Conservation (phyloP, 345 rosid genomes). For the Linum lewisii region DNA sequence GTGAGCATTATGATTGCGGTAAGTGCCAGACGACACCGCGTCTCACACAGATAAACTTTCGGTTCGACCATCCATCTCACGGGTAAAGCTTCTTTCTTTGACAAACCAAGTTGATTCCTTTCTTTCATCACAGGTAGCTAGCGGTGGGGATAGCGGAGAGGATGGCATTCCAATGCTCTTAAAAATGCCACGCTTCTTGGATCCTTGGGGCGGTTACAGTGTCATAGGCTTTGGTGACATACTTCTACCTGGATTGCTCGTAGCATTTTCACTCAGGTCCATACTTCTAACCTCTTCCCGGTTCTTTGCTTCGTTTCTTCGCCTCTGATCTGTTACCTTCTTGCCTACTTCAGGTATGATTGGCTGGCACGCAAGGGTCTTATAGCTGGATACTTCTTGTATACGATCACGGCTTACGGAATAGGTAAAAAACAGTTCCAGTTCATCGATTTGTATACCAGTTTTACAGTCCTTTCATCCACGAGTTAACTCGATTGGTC, state of each 20-base stretch:
- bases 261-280: conserved; percentile 92
- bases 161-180: conserved; percentile 98
- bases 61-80: neutral
- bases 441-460: neutral
- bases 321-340: no score
- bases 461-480: no score
- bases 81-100: neutral
- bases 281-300: neutral
- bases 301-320: neutral
- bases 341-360: conserved; percentile 51
- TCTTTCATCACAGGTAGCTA: conserved; percentile 61
- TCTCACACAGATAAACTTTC: neutral
- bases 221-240: conserved; percentile 98
- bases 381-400: conserved; percentile 81
- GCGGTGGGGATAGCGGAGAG: conserved; percentile 89
- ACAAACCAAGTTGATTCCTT: conserved; percentile 8
- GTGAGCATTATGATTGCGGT: conserved; percentile 99
- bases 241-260: conserved; percentile 81
- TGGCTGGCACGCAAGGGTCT: conserved; percentile 83
- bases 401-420: conserved; percentile 94
- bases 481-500: neutral
- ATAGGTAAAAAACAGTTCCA: conserved; percentile 39
- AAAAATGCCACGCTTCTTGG: conserved; percentile 91
- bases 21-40: conserved; percentile 22
- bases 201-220: conserved; percentile 99